Evolutionary conservation across 2,329 filamentous ascomycete genomes (phyloP).

Genomic region (Chalaropsis ovoidea): DNA sequence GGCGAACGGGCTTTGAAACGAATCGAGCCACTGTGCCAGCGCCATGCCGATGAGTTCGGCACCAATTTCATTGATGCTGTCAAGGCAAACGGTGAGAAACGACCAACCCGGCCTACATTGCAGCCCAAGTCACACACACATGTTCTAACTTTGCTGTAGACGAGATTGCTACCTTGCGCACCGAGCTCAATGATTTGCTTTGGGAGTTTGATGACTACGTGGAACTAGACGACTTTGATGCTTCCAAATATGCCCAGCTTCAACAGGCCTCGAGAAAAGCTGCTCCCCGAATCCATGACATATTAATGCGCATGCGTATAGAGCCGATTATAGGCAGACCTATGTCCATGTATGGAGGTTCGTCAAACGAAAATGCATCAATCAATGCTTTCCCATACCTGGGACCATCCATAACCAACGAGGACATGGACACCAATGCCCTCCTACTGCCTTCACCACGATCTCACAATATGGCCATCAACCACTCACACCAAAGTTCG

Average conservation of each 20-base stretch:
- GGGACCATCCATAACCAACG: background rate
- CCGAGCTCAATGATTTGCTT: slow-evolving; percentile 41
- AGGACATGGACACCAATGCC: slow-evolving; percentile 2
- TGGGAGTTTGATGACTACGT: slow-evolving; percentile 50
- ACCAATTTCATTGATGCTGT: slow-evolving; percentile 42
- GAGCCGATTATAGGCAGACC: slow-evolving; percentile 2
- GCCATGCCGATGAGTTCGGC: slow-evolving; percentile 41
- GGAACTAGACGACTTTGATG: slow-evolving; percentile 43
- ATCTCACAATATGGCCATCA: background rate
- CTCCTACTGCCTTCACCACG: background rate
- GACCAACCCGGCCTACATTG: background rate
- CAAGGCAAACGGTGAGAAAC: slow-evolving; percentile 43
- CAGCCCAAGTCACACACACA: background rate
- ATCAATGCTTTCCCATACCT: slow-evolving; percentile 1
- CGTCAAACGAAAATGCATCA: slow-evolving; percentile 14
- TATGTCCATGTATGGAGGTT: slow-evolving; percentile 16
- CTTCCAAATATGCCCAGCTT: slow-evolving; percentile 40
- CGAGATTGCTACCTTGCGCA: slow-evolving; percentile 41
- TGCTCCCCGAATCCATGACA: slow-evolving; percentile 41
- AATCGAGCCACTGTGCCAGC: slow-evolving; percentile 44
- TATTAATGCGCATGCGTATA: slow-evolving; percentile 46
- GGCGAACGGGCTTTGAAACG: slow-evolving; percentile 42
- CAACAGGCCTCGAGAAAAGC: slow-evolving; percentile 40
- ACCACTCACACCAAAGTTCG: slow-evolving; percentile 11
- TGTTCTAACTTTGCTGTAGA: slow-evolving; percentile 32